Conservation (phyloP, 768 basidiomycete genomes). For the Phaffia tasmanica region DNA sequence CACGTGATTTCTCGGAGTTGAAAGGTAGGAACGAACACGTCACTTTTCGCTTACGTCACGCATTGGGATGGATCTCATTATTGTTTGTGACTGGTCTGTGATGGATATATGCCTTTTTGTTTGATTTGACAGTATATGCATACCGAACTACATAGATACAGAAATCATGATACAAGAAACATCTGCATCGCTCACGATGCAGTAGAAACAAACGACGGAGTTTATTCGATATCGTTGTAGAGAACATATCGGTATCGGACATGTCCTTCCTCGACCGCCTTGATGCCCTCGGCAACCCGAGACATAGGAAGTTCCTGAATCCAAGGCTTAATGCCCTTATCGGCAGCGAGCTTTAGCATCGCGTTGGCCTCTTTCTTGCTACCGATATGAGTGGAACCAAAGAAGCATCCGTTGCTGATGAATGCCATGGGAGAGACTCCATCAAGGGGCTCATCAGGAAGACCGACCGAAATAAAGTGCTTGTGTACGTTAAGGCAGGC, state of each 20-base stretch:
- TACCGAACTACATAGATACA: too few species aligned
- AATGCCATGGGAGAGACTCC: conserved; percentile 40
- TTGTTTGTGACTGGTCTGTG: too few species aligned
- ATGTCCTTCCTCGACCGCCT: conserved; percentile 44
- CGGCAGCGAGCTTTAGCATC: conserved; percentile 52
- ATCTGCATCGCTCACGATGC: too few species aligned
- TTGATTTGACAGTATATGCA: too few species aligned
- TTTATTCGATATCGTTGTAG: conserved; percentile 14
- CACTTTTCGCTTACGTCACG: too few species aligned
- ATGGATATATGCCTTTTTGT: too few species aligned
- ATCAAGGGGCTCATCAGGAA: conserved; percentile 41
- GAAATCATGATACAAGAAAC: too few species aligned
- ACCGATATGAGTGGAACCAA: conserved; percentile 44
- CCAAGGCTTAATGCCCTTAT: conserved; percentile 48
- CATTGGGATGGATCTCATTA: too few species aligned
- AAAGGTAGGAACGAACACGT: too few species aligned
- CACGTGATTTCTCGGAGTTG: too few species aligned
- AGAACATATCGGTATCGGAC: conserved; percentile 45
- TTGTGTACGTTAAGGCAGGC: conserved; percentile 18
- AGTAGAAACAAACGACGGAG: too few species aligned
- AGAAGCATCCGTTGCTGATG: conserved; percentile 29
- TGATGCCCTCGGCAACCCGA: conserved; percentile 45
- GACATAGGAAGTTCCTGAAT: conserved; percentile 44
- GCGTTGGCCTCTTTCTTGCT: conserved; percentile 49
- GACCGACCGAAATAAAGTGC: conserved; percentile 15